A percentile compares a stretch with the other conserved stretches of the same genome.
These are phyloP conservation scores for Ophiobolus disseminans DNA, from an alignment of 2,329 filamentous ascomycete genomes.

Conservation along the genomic window DNA sequence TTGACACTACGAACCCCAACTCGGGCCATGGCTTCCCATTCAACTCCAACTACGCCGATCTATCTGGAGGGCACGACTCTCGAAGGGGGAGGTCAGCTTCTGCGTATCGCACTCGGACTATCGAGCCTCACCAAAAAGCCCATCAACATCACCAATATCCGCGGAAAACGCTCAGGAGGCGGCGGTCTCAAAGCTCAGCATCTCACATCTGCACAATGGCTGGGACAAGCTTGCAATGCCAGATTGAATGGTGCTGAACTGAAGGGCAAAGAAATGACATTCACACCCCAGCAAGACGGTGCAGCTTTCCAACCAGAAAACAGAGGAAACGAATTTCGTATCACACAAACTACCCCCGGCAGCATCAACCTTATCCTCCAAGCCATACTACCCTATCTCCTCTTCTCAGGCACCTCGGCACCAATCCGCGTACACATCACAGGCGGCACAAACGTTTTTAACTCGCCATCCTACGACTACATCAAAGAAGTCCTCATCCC, in stretches of 20 bases:
- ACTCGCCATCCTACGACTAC: constrained; percentile 64
- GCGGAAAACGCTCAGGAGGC: constrained; percentile 60
- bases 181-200: constrained; percentile 65
- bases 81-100: constrained; percentile 68
- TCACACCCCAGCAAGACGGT: constrained; percentile 28
- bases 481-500: constrained; percentile 63
- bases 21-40: constrained; percentile 10
- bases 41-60: constrained; percentile 15
- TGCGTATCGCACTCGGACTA: constrained; percentile 63
- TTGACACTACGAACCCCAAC: too few relatives aligned
- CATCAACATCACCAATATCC: constrained; percentile 61
- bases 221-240: constrained; percentile 59
- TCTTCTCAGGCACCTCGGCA: constrained; percentile 48
- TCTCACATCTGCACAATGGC: constrained; percentile 61
- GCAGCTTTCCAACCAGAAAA: not conserved
- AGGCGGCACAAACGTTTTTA: constrained; percentile 66
- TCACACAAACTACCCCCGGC: constrained; percentile 53
- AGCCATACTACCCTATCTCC: constrained; percentile 64
- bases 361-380: constrained; percentile 65
- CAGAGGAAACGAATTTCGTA: constrained; percentile 40
- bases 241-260: constrained; percentile 49
- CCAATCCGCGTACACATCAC: constrained; percentile 54
- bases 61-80: constrained; percentile 63
- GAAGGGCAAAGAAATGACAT: constrained; percentile 53
- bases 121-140: constrained; percentile 60